Base-by-base conservation (phyloP, 75 land plant genomes). In the Picea sitchensis region DNA sequence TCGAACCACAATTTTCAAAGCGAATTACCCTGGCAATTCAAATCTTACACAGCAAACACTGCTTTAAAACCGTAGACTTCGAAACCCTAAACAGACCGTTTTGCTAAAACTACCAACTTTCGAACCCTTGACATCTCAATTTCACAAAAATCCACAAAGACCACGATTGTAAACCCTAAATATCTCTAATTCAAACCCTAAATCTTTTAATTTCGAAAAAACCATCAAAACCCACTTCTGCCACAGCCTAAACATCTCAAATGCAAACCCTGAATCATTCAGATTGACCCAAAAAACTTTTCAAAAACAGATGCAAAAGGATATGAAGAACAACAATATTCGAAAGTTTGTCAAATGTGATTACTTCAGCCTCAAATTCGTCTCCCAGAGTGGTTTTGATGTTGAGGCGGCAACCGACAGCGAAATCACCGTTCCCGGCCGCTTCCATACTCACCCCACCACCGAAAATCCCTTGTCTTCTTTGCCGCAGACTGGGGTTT, bases 291-390 rank as follows among this genome's bases (percentile, higher is more conserved):
- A 32, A 4, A 3, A 20, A n/a, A 20, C 14, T 3, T 14, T 1
- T 26, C 18, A 54, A 20, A 23, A 47, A 12, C 26, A 26, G 1
- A 2, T 60, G 3, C 23, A 57, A 80, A 88, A 94, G 97, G 99
- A 96, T 96, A 96, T 94, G 99, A 90, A 96, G 83, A 34, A 93
- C 91, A 81, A 96, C 87, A 65, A 96, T 86, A 85, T 96, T 93
- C 84, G 93, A 87, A 31, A 60, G 74, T 54, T 84, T 86, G 65
- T 96, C 99, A 76, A 77, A 96, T 68, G 99, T 80, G 78, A 96
- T 78, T 77, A 96, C 85, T 60, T 92, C 92, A 21, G 88, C 99
- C 63, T 95, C 86, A 61, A 96, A 61, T n/a, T 91, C 93, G 17
- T 96, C 99, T 3, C 98, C 99, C 2, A 92, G 71, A 14, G 92